Evolutionary conservation across 2,329 filamentous ascomycete genomes (phyloP).

Genomic region (Metarhizium sp.): DNA sequence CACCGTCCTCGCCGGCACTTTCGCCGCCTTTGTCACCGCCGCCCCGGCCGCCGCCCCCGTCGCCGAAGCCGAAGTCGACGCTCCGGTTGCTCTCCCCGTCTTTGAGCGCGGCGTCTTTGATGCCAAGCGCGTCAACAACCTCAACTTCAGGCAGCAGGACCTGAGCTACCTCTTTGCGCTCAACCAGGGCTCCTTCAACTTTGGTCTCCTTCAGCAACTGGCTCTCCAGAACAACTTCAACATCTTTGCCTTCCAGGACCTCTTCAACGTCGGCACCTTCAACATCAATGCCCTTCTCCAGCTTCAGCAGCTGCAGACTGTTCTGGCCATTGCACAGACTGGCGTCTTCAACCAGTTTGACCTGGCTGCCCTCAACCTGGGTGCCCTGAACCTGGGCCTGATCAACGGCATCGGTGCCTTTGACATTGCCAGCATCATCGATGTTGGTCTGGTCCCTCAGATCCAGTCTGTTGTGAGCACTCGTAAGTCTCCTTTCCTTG

Average conservation of each 20-base stretch:
- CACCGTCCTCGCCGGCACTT: background rate
- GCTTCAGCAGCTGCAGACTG: slow-evolving; percentile 30
- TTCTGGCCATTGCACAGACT: slow-evolving; percentile 22
- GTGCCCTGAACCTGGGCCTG: slow-evolving; percentile 19
- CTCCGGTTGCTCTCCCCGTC: background rate
- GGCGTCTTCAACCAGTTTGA: slow-evolving; percentile 22
- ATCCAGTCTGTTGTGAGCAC: slow-evolving; percentile 1
- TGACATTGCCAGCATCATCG: slow-evolving; percentile 21
- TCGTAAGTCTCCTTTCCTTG: background rate
- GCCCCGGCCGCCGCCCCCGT: background rate
- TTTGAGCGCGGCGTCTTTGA: background rate
- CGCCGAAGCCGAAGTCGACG: background rate
- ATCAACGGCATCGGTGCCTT: slow-evolving; percentile 17
- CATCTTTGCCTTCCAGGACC: slow-evolving; percentile 29
- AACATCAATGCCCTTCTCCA: slow-evolving; percentile 30
- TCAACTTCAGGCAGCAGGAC: slow-evolving; percentile 30
- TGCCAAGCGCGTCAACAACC: slow-evolving; percentile 21
- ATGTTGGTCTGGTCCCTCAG: slow-evolving; percentile 16
- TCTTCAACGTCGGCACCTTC: slow-evolving; percentile 31
- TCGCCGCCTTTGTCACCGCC: background rate
- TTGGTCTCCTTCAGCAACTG: slow-evolving; percentile 29
- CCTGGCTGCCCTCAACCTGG: slow-evolving; percentile 16
- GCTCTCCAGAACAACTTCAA: slow-evolving; percentile 36
- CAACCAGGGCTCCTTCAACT: slow-evolving; percentile 30
- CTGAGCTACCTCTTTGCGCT: slow-evolving; percentile 36